A percentile compares a stretch with the other conserved stretches of the same genome.
These are phyloP conservation scores for Fraxinus dipetala DNA, from an alignment of 305 asterid genomes.

Conservation along the genomic window DNA sequence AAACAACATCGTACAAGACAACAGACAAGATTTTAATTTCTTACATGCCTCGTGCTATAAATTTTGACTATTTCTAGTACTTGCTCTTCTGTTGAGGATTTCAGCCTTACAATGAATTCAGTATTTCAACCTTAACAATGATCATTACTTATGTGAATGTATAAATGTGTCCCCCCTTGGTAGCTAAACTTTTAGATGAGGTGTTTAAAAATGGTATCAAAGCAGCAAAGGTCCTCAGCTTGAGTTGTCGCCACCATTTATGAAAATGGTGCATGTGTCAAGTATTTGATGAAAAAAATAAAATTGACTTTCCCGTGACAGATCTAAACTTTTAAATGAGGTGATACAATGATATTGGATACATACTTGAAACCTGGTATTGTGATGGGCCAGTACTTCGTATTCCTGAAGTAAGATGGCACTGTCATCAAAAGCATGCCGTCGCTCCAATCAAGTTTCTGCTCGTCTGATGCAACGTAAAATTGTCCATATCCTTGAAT, in stretches of 20 bases:
- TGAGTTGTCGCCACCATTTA: neutral
- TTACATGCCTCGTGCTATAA: neutral
- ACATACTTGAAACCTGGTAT: slow-evolving; percentile 43
- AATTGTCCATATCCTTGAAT: slow-evolving; percentile 50
- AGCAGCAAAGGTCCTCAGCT: neutral
- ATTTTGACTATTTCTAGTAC: neutral
- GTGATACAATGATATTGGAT: neutral
- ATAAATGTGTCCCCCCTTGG: neutral
- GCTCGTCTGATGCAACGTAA: slow-evolving; percentile 35
- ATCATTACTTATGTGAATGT: neutral
- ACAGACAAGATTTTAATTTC: neutral
- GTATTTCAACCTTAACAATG: neutral
- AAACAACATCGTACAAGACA: neutral
- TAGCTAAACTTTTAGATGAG: neutral
- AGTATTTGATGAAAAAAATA: neutral
- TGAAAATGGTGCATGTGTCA: neutral
- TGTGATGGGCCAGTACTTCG: slow-evolving; percentile 39
- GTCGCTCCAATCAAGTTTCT: slow-evolving; percentile 54
- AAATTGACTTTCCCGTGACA: neutral
- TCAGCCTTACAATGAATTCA: neutral
- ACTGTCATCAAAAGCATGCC: neutral
- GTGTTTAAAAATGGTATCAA: neutral
- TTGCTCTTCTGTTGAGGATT: neutral
- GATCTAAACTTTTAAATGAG: neutral
- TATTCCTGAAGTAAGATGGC: slow-evolving; percentile 25